Percentiles rank a stretch among this genome's conserved stretches.
Evolutionary conservation across 1,139 yeast species (phyloP).

Genomic region (Nematodospora anomalae): DNA sequence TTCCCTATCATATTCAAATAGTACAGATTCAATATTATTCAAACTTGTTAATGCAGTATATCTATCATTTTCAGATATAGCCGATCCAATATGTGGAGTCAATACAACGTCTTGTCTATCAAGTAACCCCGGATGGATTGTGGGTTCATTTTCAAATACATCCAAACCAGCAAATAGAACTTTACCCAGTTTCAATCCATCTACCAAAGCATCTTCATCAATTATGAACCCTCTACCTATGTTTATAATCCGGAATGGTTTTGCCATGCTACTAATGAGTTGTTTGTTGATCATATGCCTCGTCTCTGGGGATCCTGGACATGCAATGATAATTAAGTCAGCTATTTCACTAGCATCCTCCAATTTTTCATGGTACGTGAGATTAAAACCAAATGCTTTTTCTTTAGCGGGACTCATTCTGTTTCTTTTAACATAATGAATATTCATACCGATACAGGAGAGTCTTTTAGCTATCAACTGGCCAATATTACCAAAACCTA

Average conservation of each 20-base stretch:
- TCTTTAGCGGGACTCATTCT: slow-evolving; percentile 41
- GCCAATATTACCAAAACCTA: slow-evolving; percentile 83
- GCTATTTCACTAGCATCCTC: slow-evolving; percentile 34
- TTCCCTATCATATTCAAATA: slow-evolving; percentile 34
- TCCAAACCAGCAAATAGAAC: slow-evolving; percentile 77
- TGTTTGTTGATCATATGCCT: slow-evolving; percentile 52
- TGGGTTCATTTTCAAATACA: slow-evolving; percentile 73
- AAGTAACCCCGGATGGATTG: slow-evolving; percentile 50
- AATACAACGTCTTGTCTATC: slow-evolving; percentile 67
- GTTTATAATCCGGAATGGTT: slow-evolving; percentile 66
- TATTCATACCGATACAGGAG: slow-evolving; percentile 61
- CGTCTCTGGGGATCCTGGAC: slow-evolving; percentile 67
- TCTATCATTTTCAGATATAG: slow-evolving; percentile 54
- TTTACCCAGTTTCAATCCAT: slow-evolving; percentile 66
- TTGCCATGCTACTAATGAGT: slow-evolving; percentile 46
- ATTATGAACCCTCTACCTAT: slow-evolving; percentile 76
- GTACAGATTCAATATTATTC: slow-evolving; percentile 44
- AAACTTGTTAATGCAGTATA: slow-evolving; percentile 48
- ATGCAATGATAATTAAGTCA: slow-evolving; percentile 65
- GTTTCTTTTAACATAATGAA: slow-evolving; percentile 62
- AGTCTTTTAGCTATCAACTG: slow-evolving; percentile 60
- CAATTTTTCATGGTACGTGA: slow-evolving; percentile 42
- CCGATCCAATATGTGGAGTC: slow-evolving; percentile 78
- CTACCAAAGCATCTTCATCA: slow-evolving; percentile 69
- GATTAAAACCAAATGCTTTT: slow-evolving; percentile 42